Conservation (phyloP, 2,329 filamentous ascomycete genomes). For the Raffaelea albimanens region DNA sequence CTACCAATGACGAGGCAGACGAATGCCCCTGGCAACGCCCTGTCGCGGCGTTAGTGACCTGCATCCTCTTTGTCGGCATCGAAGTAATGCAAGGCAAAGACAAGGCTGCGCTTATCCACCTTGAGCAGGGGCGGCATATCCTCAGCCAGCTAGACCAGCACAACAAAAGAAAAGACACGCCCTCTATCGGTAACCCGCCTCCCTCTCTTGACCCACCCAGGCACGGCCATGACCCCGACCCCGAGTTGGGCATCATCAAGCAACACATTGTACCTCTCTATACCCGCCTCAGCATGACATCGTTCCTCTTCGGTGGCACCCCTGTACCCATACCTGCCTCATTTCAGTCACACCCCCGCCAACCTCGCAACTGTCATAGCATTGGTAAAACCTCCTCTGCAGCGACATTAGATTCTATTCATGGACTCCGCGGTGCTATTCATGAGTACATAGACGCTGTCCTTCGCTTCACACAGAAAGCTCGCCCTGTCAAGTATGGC, state of each 20-base stretch:
- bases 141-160: constrained; percentile 21
- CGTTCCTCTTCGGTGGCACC: constrained; percentile 28
- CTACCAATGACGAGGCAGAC: too few species aligned
- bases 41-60: constrained; percentile 9
- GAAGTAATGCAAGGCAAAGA: constrained; percentile 44
- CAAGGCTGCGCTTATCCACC: constrained; percentile 32
- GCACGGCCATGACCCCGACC: constrained; percentile 13
- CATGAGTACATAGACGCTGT: constrained; percentile 31
- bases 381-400: too few species aligned
- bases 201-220: constrained; percentile 13
- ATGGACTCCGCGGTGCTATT: constrained; percentile 21
- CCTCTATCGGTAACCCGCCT: too few species aligned
- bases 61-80: constrained; percentile 32
- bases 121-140: constrained; percentile 32
- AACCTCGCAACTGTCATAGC: constrained; percentile 16
- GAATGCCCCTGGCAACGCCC: not conserved
- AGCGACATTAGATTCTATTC: constrained; percentile 21
- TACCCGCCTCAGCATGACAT: constrained; percentile 30
- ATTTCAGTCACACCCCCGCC: constrained; percentile 16
- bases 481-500: constrained; percentile 16
- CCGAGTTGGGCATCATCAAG: constrained; percentile 27
- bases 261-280: constrained; percentile 33
- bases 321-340: constrained; percentile 26
- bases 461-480: constrained; percentile 25
- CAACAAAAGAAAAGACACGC: too few species aligned